A percentile compares a stretch with the other conserved stretches of the same genome.
phyloP scores from a whole-genome alignment of 2,329 filamentous ascomycete species.

The Talaromyces sp. region DNA sequence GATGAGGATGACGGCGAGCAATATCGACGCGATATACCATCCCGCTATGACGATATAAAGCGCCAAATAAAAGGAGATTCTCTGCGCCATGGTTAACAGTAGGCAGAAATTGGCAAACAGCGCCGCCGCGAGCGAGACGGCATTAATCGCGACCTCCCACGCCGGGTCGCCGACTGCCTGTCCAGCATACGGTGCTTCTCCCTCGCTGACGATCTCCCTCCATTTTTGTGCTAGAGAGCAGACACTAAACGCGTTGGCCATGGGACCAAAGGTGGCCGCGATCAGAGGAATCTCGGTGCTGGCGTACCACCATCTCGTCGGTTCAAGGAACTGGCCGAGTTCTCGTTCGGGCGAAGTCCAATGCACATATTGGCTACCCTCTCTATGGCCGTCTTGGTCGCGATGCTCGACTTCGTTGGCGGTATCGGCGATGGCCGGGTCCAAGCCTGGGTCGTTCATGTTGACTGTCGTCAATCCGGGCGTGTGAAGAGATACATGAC shows the following conservation, averaged over 20 bases:
- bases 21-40: constrained; percentile 53
- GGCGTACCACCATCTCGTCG: constrained; percentile 57
- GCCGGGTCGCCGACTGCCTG: background rate
- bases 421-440: constrained; percentile 47
- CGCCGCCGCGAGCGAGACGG: constrained; percentile 52
- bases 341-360: constrained; percentile 25
- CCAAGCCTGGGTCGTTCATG: constrained; percentile 55
- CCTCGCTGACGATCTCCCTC: constrained; percentile 51
- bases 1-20: constrained; percentile 52
- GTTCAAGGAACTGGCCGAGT: constrained; percentile 23
- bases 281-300: constrained; percentile 57
- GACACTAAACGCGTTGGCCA: constrained; percentile 54
- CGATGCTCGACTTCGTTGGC: constrained; percentile 37
- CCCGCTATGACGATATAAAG: constrained; percentile 60
- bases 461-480: background rate
- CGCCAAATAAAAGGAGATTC: constrained; percentile 53
- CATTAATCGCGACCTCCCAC: constrained; percentile 53
- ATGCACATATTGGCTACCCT: constrained; percentile 14
- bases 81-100: constrained; percentile 57
- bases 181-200: constrained; percentile 17
- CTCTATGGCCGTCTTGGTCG: constrained; percentile 33
- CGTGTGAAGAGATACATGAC: background rate
- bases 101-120: constrained; percentile 53
- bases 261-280: constrained; percentile 54
- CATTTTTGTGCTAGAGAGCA: constrained; percentile 56